A percentile compares a stretch with the other conserved stretches of the same genome.
These are phyloP conservation scores for Knufia petricola DNA, from an alignment of 2,329 filamentous ascomycete genomes.

Conservation along the genomic window DNA sequence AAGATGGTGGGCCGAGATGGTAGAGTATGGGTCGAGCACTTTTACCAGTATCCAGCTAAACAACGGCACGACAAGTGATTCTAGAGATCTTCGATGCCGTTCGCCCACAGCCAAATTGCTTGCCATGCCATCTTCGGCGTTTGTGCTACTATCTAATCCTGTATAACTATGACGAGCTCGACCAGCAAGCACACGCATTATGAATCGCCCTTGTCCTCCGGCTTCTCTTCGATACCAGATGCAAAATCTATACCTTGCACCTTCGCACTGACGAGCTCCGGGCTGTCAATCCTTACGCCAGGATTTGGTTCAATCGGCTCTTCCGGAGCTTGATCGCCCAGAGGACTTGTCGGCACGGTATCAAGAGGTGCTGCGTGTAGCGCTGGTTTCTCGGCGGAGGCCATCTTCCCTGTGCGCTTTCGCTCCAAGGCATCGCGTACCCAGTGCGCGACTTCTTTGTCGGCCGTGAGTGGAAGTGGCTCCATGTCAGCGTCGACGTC, in stretches of 20 bases:
- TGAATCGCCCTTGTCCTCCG: not conserved
- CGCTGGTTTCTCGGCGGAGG: slow-evolving; percentile 58
- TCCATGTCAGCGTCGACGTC: slow-evolving; percentile 36
- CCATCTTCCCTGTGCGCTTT: slow-evolving; percentile 50
- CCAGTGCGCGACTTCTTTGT: slow-evolving; percentile 80
- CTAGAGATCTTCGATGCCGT: too few relatives aligned
- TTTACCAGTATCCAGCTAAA: too few relatives aligned
- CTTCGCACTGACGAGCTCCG: slow-evolving; percentile 17
- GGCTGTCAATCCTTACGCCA: slow-evolving; percentile 18
- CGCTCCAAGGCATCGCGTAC: slow-evolving; percentile 62
- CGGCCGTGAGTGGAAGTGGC: slow-evolving; percentile 44
- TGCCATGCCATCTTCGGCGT: not conserved
- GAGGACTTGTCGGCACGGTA: slow-evolving; percentile 42
- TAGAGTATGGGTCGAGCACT: too few relatives aligned
- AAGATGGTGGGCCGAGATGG: not conserved
- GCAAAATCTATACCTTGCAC: slow-evolving; percentile 22
- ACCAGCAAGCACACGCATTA: not conserved
- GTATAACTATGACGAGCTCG: not conserved
- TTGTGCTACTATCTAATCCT: not conserved
- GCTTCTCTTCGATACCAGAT: slow-evolving; percentile 3
- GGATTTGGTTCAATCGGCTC: slow-evolving; percentile 11
- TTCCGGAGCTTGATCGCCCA: slow-evolving; percentile 13
- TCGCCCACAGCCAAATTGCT: not conserved
- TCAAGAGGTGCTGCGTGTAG: slow-evolving; percentile 81
- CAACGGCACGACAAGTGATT: too few relatives aligned